Percentiles rank a stretch among this genome's conserved stretches.
Evolutionary conservation across 1,284 basidiomycete genomes (phyloP).

Genomic region (Apiotrichum akiyoshidainum): DNA sequence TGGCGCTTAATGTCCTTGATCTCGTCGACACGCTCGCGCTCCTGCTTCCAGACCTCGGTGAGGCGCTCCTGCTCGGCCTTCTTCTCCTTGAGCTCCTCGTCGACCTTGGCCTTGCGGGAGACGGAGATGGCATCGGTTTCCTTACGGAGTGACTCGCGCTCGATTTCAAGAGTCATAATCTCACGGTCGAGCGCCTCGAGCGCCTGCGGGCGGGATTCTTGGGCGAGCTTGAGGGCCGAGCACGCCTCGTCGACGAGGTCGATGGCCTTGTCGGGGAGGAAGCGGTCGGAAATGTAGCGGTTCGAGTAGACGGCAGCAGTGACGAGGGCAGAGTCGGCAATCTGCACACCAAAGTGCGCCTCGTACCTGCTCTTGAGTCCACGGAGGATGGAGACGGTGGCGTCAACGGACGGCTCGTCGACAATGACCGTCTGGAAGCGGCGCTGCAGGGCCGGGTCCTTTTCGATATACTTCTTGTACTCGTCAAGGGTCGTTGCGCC

Average conservation of each 20-base stretch:
- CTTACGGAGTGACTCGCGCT: conserved; percentile 82
- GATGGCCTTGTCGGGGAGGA: conserved; percentile 84
- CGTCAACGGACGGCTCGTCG: conserved; percentile 79
- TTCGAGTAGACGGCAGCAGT: conserved; percentile 76
- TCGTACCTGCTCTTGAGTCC: conserved; percentile 82
- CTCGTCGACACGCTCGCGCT: conserved; percentile 69
- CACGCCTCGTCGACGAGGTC: conserved; percentile 83
- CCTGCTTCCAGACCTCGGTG: conserved; percentile 69
- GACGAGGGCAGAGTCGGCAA: conserved; percentile 80
- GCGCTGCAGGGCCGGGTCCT: conserved; percentile 84
- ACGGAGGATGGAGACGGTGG: conserved; percentile 82
- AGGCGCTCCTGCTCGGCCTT: conserved; percentile 64
- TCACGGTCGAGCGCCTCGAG: conserved; percentile 78
- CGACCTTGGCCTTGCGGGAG: conserved; percentile 65
- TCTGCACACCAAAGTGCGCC: conserved; percentile 85
- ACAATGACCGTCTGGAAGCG: conserved; percentile 85
- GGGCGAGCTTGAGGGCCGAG: conserved; percentile 79
- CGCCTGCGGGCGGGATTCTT: conserved; percentile 84
- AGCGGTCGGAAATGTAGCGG: conserved; percentile 80
- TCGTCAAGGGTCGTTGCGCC: conserved; percentile 88
- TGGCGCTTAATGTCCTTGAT: conserved; percentile 72
- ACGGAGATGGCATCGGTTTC: conserved; percentile 78
- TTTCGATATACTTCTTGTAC: conserved; percentile 85
- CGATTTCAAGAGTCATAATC: conserved; percentile 83
- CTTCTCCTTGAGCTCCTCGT: conserved; percentile 60